phyloP scores from a whole-genome alignment of 2,329 filamentous ascomycete species.

The Talaromyces sp. region DNA sequence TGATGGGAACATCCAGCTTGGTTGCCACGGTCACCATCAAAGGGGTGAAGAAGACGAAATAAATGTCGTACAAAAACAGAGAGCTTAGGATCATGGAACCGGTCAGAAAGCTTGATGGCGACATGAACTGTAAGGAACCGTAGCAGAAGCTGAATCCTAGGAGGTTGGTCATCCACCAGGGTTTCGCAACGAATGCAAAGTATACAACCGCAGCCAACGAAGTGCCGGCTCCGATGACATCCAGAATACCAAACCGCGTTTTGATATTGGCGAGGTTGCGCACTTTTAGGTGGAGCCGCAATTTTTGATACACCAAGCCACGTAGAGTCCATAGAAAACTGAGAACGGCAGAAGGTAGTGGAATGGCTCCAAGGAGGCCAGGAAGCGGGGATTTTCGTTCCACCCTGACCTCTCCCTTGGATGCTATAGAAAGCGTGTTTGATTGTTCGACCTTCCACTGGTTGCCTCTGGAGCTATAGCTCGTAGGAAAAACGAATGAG shows the following conservation, averaged over 20 bases:
- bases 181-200: constrained; percentile 56
- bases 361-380: constrained; percentile 43
- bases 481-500: constrained; percentile 67
- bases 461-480: constrained; percentile 53
- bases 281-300: constrained; percentile 48
- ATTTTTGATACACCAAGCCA: constrained; percentile 45
- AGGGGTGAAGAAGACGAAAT: constrained; percentile 55
- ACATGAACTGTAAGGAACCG: constrained; percentile 73
- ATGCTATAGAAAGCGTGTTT: constrained; percentile 23
- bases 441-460: constrained; percentile 43
- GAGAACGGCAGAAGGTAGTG: constrained; percentile 34
- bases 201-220: constrained; percentile 56
- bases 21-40: constrained; percentile 66
- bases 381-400: constrained; percentile 46
- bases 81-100: constrained; percentile 71
- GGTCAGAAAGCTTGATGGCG: constrained; percentile 80
- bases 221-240: constrained; percentile 52
- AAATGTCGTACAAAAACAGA: constrained; percentile 91
- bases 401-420: constrained; percentile 14
- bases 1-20: constrained; percentile 85
- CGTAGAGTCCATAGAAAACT: constrained; percentile 47
- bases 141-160: constrained; percentile 87
- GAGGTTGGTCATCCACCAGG: constrained; percentile 75
- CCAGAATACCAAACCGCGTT: constrained; percentile 38
- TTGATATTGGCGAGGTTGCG: constrained; percentile 47